Evolutionary conservation across 176 grass and related monocot species (phyloP).

Genomic region (Cymbopogon citratus): DNA sequence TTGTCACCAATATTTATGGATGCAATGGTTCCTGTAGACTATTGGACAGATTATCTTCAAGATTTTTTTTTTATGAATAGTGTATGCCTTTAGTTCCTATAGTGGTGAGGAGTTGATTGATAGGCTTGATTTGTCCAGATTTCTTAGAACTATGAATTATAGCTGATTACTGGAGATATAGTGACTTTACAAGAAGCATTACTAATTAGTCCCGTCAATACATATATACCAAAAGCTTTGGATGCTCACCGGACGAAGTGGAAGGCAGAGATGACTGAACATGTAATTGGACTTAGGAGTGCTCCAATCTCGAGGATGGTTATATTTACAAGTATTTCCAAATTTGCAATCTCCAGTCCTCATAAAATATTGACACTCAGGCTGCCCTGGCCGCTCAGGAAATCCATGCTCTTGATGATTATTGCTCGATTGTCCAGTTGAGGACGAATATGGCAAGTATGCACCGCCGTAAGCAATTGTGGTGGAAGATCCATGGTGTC

Average conservation of each 20-base stretch:
- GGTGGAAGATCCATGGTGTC: constrained; percentile 50
- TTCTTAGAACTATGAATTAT: not conserved
- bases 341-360: constrained; percentile 80
- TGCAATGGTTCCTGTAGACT: not conserved
- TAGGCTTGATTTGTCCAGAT: constrained; percentile 2
- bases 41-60: not conserved
- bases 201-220: constrained; percentile 2
- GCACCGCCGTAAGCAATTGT: constrained; percentile 46
- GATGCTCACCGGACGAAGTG: constrained; percentile 69
- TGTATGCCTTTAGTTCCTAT: not conserved
- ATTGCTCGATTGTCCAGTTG: constrained; percentile 46
- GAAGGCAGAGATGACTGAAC: constrained; percentile 54
- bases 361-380: constrained; percentile 78
- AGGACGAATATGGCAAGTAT: constrained; percentile 44
- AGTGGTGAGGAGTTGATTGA: not conserved
- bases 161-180: not conserved
- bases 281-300: constrained; percentile 44
- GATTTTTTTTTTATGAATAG: not conserved
- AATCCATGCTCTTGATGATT: constrained; percentile 60
- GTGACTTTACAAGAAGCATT: constrained; percentile 1
- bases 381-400: constrained; percentile 69
- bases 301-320: constrained; percentile 70
- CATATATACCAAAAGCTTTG: constrained; percentile 4
- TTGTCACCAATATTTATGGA: not conserved
- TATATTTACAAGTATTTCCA: constrained; percentile 71